Evolutionary conservation across 805 yeast genomes (phyloP), one percentile per base, ranked within the genome.

Genomic region (Saccharomycopsis sp.): DNA sequence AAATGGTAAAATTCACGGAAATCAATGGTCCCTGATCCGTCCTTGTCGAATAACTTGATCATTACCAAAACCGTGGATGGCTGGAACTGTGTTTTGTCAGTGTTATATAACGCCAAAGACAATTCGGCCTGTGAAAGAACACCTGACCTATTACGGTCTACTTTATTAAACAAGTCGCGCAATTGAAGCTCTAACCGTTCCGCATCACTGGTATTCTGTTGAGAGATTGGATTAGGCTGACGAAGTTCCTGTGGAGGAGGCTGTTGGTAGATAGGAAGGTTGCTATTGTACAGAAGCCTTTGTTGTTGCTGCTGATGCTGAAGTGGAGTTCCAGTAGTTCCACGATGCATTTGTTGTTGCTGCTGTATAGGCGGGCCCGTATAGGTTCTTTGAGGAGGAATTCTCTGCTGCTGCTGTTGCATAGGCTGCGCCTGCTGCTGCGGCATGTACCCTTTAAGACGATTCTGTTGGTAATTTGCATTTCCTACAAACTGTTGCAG

Each of bases 1-100:
- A 86, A 71, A 61, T 84, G 83, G 54, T 78, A 80, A 65, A 86
- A 86, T 69, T 86, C 90, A 56, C 79, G 82, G 64, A 82, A 85
- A 54, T 78, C 75, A n/a, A 80, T 72, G 1, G 77, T 70, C 5
- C 79, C 75, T n/a, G 75, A 73, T 12, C 73, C 71, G 59, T 78
- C 77, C 53, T 78, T 76, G 64, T 84, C 84, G 68, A 85, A 85
- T 66, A 86, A 70, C 66, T 79, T 78, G 58, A 86, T 80, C 88
- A 86, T 85, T 41, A 86, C 71, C 55, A 74, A 68, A 35, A 85
- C 81, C 0, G 91, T 85, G 23, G 82, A 78, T 19, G 80, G 76
- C 64, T 82, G 81, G 68, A 86, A 86, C 59, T 78, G 75, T 2
- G 89, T 76, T 52, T 59, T 56, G 68, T 85, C 89, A 58, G 85